Base-by-base conservation (phyloP, 192 early-diverging fungal genomes). In the Backusella sp. region DNA sequence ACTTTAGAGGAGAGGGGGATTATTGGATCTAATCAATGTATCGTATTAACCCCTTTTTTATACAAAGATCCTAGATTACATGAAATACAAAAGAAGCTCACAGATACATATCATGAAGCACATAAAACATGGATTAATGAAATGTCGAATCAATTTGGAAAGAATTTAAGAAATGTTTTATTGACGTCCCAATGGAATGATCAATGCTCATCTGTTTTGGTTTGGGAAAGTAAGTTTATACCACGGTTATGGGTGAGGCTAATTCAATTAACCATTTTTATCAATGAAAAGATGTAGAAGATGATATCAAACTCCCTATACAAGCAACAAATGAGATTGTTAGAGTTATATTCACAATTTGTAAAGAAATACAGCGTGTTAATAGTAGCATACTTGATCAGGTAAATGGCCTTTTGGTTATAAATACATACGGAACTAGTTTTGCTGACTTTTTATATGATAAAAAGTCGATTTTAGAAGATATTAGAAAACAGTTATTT, bases 211-310 rank as follows among this genome's bases (percentile, higher is more conserved):
- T 49, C 84, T 23, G 73, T 79, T 5, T 71, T 84, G 35, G 68
- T 86, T 1, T 90, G 88, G 88, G 86, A 90, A 68, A 79, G 86
- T 80, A 84, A 56, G 74, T 74, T 79, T 30, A 37, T 67, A 11
- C 72, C 19, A 59, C 8, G 12, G n/a, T 2, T 21, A 62, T 26
- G 11, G 26, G 26, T 14, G 2, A 23, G 14, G 5, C 17, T n/a
- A 19, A 14, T 15, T 28, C 12, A 23, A 1, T 26, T 7, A 6
- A 19, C 36, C 9, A 34, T 77, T 28, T 23, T 65, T 66, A 46
- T 14, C 26, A 77, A 49, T 42, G 67, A 28, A 23, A 23, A 62
- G 78, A 35, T 23, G 34, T 53, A 36, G 59, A 37, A 35, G 76
- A 68, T 23, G 74, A 73, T 36, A 78, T 84, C 6, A 68, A 41